Base-by-base conservation (phyloP, 108 stramenopile genomes). In the Nitzschia sp. region DNA sequence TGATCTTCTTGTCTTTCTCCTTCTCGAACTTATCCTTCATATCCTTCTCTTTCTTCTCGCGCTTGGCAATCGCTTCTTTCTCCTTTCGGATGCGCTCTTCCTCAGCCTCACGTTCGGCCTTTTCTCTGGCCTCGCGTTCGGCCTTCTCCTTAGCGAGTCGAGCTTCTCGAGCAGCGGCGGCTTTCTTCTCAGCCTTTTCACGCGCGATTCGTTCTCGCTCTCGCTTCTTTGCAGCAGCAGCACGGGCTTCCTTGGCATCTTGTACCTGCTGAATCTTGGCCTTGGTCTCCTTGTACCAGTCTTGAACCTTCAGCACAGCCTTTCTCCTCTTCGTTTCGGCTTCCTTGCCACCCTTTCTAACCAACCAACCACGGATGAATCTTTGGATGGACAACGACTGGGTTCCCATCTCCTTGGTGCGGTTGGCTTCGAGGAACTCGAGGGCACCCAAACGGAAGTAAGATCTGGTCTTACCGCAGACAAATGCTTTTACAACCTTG, bases 391-490 rank as follows among this genome's bases (percentile, higher is more conserved):
- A 63, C 1, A 68, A 65, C 6, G 82, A 80, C 38, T 81, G 71
- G 2, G 54, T 57, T 46, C 80, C 82, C 71, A 80, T 66, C 46
- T 71, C 80, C 58, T 78, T 74, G 18, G 77, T 70, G 28, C 87
- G 79, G 25, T 88, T 54, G 55, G 75, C 76, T 61, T 97, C 92
- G 9, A 95, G 79, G 49, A 59, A 85, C 58, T 97, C 96, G 24
- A 97, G 82, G 30, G 89, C 93, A 36, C 94, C 94, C 59, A 77
- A 68, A 34, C 91, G 85, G 73, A 97, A 97, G 75, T 95, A 97
- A 25, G 93, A 89, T 34, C 82, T 80, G 9, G 89, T 95, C 63
- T 88, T 88, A 25, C 96, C 96, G 45, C 75, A 66, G 0, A 89
- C 85, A 73, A 92, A 96, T 0, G 85, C 78, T 42, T 70, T 64